Percentiles rank a stretch among this genome's conserved stretches.
These are phyloP conservation scores for Cordyceps pruinosa DNA, from an alignment of 2,329 filamentous ascomycete species.

Conservation along the genomic window DNA sequence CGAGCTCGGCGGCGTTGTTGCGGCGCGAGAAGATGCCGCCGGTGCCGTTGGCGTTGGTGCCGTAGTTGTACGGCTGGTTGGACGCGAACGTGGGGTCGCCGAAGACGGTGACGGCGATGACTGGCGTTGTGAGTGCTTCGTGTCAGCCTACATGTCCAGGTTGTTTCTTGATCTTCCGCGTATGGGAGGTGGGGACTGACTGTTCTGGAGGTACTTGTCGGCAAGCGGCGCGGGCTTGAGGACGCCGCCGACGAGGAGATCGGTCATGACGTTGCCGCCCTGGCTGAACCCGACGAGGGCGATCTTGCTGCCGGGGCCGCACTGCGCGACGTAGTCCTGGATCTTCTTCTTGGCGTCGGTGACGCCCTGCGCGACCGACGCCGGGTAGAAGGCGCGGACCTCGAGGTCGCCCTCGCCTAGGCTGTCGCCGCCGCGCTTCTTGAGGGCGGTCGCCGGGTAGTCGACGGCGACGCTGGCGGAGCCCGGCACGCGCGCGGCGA, in stretches of 20 bases:
- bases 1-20: conserved; percentile 11
- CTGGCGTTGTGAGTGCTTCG: background rate
- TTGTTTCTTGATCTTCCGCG: background rate
- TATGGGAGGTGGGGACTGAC: background rate
- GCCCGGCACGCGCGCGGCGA: conserved; percentile 7
- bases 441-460: conserved; percentile 11
- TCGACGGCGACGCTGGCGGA: conserved; percentile 13
- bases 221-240: conserved; percentile 13
- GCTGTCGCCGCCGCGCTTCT: background rate
- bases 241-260: conserved; percentile 12
- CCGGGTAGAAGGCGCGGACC: conserved; percentile 6
- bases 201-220: conserved; percentile 7
- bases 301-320: conserved; percentile 10
- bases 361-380: conserved; percentile 10
- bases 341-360: conserved; percentile 13
- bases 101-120: conserved; percentile 13
- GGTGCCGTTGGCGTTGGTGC: conserved; percentile 9
- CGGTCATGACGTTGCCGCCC: conserved; percentile 14
- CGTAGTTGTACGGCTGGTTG: conserved; percentile 13
- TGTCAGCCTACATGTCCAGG: background rate
- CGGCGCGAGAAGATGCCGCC: conserved; percentile 10
- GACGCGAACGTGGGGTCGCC: conserved; percentile 13
- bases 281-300: conserved; percentile 13
- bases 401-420: background rate
- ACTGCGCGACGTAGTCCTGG: conserved; percentile 11